Conservation (phyloP, 768 basidiomycete genomes). For the Lactarius hatsudake region DNA sequence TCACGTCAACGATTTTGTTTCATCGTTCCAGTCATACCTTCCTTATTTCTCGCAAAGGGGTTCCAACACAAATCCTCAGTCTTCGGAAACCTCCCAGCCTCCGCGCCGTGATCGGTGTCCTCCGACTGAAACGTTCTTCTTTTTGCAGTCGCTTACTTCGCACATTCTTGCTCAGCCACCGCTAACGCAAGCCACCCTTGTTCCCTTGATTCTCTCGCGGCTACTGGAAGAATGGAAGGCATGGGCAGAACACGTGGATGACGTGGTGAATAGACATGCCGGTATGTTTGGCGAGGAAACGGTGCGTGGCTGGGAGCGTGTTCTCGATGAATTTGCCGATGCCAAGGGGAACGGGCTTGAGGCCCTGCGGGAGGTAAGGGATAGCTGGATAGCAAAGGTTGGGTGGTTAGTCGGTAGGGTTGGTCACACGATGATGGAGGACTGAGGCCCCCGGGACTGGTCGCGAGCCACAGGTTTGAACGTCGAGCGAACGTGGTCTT, state of each 20-base stretch:
- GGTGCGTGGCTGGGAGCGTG: conserved; percentile 65
- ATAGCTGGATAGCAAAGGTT: conserved; percentile 69
- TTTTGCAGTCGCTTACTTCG: conserved; percentile 64
- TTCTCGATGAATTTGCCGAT: conserved; percentile 63
- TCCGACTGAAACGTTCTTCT: conserved; percentile 70
- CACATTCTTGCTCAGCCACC: conserved; percentile 68
- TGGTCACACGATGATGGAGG: conserved; percentile 37
- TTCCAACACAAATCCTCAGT: conserved; percentile 31
- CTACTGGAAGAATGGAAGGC: conserved; percentile 72
- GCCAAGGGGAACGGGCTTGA: conserved; percentile 45
- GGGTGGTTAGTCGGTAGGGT: conserved; percentile 69
- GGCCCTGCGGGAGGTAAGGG: conserved; percentile 47
- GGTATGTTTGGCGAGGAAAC: conserved; percentile 79
- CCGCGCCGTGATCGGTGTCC: conserved; percentile 65
- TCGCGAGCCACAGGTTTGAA: background rate
- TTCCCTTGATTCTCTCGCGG: conserved; percentile 58
- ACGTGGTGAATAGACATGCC: conserved; percentile 64
- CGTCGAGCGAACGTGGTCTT: conserved; percentile 8
- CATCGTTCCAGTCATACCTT: conserved; percentile 76
- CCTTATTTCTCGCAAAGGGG: conserved; percentile 71
- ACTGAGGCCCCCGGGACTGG: conserved; percentile 22
- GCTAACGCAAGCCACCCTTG: conserved; percentile 58
- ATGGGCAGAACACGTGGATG: conserved; percentile 71
- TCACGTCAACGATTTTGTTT: conserved; percentile 72
- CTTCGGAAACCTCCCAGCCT: conserved; percentile 39